Evolutionary conservation across 352 stramenopile species (phyloP), one percentile per base, ranked within the genome.

Genomic region (Phytophthora melonis): DNA sequence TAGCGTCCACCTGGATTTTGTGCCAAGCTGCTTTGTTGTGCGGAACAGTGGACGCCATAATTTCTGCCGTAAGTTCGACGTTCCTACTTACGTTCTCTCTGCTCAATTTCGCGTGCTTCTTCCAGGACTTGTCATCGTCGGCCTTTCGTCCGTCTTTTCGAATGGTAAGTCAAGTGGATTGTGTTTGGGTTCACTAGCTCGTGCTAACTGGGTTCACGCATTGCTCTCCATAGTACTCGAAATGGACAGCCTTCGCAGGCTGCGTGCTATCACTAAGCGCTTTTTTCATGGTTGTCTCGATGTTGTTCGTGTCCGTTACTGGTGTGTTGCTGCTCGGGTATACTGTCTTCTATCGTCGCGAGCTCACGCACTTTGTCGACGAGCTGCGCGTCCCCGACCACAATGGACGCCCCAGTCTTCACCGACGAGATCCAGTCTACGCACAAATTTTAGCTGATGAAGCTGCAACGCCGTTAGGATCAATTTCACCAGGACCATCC

Each of bases 61-160:
- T 87, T 9, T 78, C 82, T 5, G 53, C 87, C 32, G 70, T 87
- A 18, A 83, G 66, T 13, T 73, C 82, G 0, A 82, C 75, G 13
- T 85, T 87, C 39, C 64, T 90, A 9, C 78, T 90, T 27, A 72
- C 73, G 9, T 90, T 90, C 58, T 77, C 74, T 16, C 69, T 80
- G 23, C 59, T 89, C 36, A 90, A 90, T 58, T 88, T 88, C 32
- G 73, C 76, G 8, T 90, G 82, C 58, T 88, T 90, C 34, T 86
- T 83, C 32, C 77, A 87, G 27, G 80, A 86, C 16, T 78, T 90
- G 50, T 74, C 81, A 8, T 84, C 78, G 6, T 58, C 71, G 19
- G 70, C 58, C 0, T 90, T 87, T 58, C 64, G 43, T 0, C 80
- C 82, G 1, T 78, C 72, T 7, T 88, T 88, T 32, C 72, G 74